A percentile compares a stretch with the other conserved stretches of the same genome.
Conservation (phyloP, 495 filamentous ascomycete species). For the Xanthoparmelia taractica region DNA sequence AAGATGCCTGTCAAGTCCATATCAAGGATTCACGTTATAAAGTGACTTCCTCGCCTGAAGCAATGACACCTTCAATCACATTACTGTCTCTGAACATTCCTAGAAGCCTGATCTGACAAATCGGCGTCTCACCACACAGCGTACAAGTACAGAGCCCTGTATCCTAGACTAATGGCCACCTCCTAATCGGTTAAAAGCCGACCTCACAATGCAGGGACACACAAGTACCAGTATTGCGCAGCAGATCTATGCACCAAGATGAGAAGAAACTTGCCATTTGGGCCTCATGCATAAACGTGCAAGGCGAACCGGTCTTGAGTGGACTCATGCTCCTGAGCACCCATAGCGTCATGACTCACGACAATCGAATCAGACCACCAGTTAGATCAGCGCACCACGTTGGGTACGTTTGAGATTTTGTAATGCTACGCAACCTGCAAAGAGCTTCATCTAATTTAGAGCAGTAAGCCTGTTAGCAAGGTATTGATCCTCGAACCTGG, state of each 20-base stretch:
- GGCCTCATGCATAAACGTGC: background rate
- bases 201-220: background rate
- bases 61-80: background rate
- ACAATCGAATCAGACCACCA: background rate
- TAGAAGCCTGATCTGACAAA: background rate
- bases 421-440: background rate
- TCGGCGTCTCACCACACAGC: background rate
- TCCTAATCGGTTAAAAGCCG: background rate
- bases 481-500: conserved; percentile 7
- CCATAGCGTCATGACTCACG: background rate
- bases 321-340: background rate
- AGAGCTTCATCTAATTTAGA: background rate
- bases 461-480: conserved; percentile 6
- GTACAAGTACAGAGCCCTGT: background rate
- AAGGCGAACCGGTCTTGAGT: background rate
- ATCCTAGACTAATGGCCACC: background rate
- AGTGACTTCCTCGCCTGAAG: background rate
- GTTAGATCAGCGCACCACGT: background rate
- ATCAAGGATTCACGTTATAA: background rate
- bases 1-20: background rate
- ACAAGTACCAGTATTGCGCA: background rate
- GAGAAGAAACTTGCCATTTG: background rate
- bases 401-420: background rate
- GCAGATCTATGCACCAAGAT: background rate
- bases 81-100: too few species aligned